phyloP scores from a whole-genome alignment of 805 yeast species.

The Schwanniomyces occidentalis region DNA sequence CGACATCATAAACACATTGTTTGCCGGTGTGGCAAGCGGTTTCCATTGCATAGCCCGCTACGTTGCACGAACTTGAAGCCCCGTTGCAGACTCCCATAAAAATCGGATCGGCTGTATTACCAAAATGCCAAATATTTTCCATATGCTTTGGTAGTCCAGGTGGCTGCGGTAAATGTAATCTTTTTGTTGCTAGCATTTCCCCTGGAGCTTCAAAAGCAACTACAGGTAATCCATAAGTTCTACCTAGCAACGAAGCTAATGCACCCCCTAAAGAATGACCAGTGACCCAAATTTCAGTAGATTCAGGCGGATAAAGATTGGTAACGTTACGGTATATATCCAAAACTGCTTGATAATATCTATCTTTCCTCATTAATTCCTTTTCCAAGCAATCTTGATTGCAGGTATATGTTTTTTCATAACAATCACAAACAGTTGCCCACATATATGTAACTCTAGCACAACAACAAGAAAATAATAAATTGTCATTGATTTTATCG shows the following conservation, averaged over 20 bases:
- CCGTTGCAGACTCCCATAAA: conserved; percentile 97
- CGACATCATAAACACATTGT: conserved; percentile 86
- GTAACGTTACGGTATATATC: conserved; percentile 77
- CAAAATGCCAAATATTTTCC: conserved; percentile 92
- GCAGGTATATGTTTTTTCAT: conserved; percentile 79
- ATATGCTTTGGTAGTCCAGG: conserved; percentile 79
- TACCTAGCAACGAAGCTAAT: conserved; percentile 72
- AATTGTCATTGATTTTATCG: conserved; percentile 85
- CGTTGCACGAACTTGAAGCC: conserved; percentile 81
- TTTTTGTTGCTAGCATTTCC: conserved; percentile 75
- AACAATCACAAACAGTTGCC: conserved; percentile 96
- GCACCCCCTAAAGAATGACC: conserved; percentile 97
- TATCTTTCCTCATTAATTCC: conserved; percentile 70
- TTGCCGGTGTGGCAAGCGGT: conserved; percentile 91
- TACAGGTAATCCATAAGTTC: conserved; percentile 87
- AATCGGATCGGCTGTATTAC: conserved; percentile 96
- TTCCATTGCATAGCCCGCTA: conserved; percentile 97
- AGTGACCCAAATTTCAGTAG: conserved; percentile 79
- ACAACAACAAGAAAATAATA: conserved; percentile 93
- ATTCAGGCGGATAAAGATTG: conserved; percentile 57
- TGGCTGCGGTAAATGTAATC: conserved; percentile 89
- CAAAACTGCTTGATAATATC: conserved; percentile 78
- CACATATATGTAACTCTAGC: conserved; percentile 88
- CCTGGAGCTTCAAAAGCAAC: conserved; percentile 95
- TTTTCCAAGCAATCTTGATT: conserved; percentile 82